Conservation (phyloP, 2,329 filamentous ascomycete genomes). For the Microdochium paspali region DNA sequence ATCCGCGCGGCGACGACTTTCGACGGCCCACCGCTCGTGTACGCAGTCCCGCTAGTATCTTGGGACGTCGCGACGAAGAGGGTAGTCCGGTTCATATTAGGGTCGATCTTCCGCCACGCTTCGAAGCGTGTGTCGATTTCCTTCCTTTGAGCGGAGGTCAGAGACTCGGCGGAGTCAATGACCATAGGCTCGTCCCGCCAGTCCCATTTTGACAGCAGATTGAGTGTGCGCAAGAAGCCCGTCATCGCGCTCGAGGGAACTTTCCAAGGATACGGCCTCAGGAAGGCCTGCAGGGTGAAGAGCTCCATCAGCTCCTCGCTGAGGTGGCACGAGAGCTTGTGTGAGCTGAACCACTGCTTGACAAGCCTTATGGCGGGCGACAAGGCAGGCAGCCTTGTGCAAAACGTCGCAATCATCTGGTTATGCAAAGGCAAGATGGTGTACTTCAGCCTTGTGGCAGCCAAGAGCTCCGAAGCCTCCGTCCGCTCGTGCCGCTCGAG, state of each 20-base stretch:
- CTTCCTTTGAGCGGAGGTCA: slow-evolving; percentile 51
- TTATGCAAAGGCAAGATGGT: slow-evolving; percentile 67
- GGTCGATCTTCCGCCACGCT: slow-evolving; percentile 81
- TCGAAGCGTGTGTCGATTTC: slow-evolving; percentile 64
- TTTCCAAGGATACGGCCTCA: slow-evolving; percentile 73
- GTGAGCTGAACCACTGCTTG: slow-evolving; percentile 82
- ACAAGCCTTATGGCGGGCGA: slow-evolving; percentile 75
- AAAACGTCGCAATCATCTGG: slow-evolving; percentile 70
- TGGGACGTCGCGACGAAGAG: slow-evolving; percentile 75
- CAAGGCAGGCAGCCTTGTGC: slow-evolving; percentile 69
- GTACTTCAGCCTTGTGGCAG: slow-evolving; percentile 62
- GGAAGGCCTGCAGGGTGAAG: slow-evolving; percentile 66
- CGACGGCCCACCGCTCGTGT: slow-evolving; percentile 62
- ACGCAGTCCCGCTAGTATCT: slow-evolving; percentile 69
- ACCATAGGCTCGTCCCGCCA: slow-evolving; percentile 80
- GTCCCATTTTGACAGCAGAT: slow-evolving; percentile 80
- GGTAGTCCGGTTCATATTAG: slow-evolving; percentile 73
- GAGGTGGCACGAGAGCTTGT: slow-evolving; percentile 71
- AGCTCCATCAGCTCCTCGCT: slow-evolving; percentile 78
- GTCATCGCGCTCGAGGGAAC: slow-evolving; percentile 67
- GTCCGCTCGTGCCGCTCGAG: slow-evolving; percentile 57
- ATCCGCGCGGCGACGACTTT: slow-evolving; percentile 80
- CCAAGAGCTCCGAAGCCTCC: slow-evolving; percentile 59
- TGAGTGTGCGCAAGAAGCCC: slow-evolving; percentile 72
- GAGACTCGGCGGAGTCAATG: slow-evolving; percentile 61